Percentiles rank a stretch among this genome's conserved stretches.
Conservation (phyloP, 495 filamentous ascomycete species). For the Podospora conica region DNA sequence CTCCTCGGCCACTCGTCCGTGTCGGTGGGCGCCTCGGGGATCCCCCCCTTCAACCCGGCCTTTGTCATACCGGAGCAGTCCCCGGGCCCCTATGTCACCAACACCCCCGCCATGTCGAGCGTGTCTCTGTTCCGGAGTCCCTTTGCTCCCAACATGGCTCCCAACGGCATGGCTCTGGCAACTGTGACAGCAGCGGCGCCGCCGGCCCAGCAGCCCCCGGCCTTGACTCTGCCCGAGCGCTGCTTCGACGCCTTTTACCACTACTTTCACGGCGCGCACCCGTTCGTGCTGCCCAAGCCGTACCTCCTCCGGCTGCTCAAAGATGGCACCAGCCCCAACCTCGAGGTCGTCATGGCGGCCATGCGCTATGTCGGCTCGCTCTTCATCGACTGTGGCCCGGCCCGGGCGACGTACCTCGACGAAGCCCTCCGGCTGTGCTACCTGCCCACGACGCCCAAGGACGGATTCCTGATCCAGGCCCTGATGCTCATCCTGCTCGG, state of each 20-base stretch:
- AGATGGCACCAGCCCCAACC: conserved; percentile 28
- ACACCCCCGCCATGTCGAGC: conserved; percentile 25
- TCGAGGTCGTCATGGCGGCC: conserved; percentile 48
- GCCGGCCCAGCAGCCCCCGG: conserved; percentile 24
- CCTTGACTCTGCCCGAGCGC: conserved; percentile 36
- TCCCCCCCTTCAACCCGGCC: conserved; percentile 33
- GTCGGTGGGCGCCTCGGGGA: conserved; percentile 22
- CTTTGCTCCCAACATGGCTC: conserved; percentile 27
- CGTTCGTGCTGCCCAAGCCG: conserved; percentile 52
- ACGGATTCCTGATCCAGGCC: conserved; percentile 70
- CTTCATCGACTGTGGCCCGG: conserved; percentile 47
- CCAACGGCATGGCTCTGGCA: conserved; percentile 23
- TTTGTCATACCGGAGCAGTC: conserved; percentile 37
- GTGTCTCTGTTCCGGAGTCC: conserved; percentile 35
- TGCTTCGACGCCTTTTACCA: conserved; percentile 53
- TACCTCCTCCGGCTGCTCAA: conserved; percentile 41
- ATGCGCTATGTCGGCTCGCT: conserved; percentile 66
- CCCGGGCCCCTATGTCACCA: conserved; percentile 28
- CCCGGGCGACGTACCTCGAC: conserved; percentile 48
- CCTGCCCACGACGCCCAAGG: conserved; percentile 42
- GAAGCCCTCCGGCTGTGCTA: conserved; percentile 52
- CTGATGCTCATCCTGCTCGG: conserved; percentile 70
- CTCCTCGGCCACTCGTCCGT: conserved; percentile 33
- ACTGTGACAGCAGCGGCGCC: conserved; percentile 7
- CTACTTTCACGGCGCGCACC: conserved; percentile 66